These are phyloP conservation scores for Pleurotus citrinopileatus DNA, from an alignment of 768 basidiomycete genomes.

Conservation along the genomic window DNA sequence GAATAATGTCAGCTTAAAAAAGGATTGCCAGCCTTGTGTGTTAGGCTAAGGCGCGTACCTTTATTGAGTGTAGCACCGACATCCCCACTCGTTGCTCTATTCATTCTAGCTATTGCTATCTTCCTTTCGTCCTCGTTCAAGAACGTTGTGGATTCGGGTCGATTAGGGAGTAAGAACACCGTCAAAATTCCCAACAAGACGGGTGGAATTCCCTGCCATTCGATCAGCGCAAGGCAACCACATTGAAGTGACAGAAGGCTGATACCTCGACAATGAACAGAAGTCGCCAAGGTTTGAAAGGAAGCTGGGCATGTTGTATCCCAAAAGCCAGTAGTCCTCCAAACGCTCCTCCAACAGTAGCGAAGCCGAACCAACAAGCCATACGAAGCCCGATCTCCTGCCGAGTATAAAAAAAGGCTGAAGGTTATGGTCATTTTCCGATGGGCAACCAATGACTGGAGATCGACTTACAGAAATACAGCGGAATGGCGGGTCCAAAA, in stretches of 20 bases:
- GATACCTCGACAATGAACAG: constrained; percentile 73
- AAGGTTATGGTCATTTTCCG: neutral
- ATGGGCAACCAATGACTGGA: neutral
- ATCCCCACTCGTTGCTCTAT: constrained; percentile 65
- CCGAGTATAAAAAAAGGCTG: constrained; percentile 78
- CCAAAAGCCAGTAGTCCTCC: constrained; percentile 82
- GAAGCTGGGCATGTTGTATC: constrained; percentile 54
- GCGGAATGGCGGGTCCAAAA: constrained; percentile 74
- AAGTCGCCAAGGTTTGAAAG: constrained; percentile 55
- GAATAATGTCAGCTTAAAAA: neutral
- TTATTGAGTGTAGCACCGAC: constrained; percentile 61
- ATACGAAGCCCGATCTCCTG: constrained; percentile 70
- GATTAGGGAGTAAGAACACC: constrained; percentile 57
- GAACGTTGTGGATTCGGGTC: constrained; percentile 67
- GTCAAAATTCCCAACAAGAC: constrained; percentile 58
- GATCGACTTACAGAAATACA: constrained; percentile 73
- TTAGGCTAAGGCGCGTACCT: constrained; percentile 31
- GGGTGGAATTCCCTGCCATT: constrained; percentile 61
- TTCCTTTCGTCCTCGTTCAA: constrained; percentile 52
- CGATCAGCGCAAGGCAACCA: neutral
- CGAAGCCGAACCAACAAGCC: constrained; percentile 84
- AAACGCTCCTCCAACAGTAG: constrained; percentile 81
- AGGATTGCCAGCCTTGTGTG: neutral
- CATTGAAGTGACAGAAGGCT: neutral
- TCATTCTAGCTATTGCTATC: constrained; percentile 66